A percentile compares a stretch with the other conserved stretches of the same genome.
Evolutionary conservation across 2,329 filamentous ascomycete genomes (phyloP).

Genomic region (Neophaeococcomyces mojaviensis): DNA sequence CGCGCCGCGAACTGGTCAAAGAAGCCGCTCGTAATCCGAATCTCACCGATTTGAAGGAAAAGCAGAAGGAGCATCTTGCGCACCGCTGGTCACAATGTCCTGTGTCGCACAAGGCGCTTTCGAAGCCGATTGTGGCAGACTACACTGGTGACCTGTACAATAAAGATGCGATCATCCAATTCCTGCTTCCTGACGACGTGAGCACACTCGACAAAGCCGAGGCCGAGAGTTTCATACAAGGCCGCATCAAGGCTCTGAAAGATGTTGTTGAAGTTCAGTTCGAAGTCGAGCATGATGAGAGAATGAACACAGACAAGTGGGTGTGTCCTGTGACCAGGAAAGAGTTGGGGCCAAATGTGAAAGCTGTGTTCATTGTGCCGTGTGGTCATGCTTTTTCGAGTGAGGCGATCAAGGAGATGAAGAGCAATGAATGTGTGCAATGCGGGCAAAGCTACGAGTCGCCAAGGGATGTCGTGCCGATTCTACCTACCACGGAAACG

Average conservation of each 20-base stretch:
- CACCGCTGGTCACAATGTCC: conserved; percentile 85
- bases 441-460: conserved; percentile 68
- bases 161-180: conserved; percentile 78
- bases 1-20: conserved; percentile 90
- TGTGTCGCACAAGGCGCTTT: conserved; percentile 69
- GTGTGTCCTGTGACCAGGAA: conserved; percentile 85
- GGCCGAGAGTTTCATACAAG: conserved; percentile 54
- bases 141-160: conserved; percentile 81
- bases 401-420: conserved; percentile 73
- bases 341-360: conserved; percentile 69
- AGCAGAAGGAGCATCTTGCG: conserved; percentile 72
- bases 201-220: conserved; percentile 50
- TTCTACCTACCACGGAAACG: conserved; percentile 62
- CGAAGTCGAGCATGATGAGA: conserved; percentile 40
- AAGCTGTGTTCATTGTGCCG: conserved; percentile 81
- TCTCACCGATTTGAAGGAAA: conserved; percentile 79
- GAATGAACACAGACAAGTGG: conserved; percentile 46
- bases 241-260: conserved; percentile 66
- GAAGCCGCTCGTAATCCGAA: conserved; percentile 78
- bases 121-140: conserved; percentile 74
- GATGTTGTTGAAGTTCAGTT: conserved; percentile 86
- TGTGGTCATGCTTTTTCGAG: conserved; percentile 94
- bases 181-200: conserved; percentile 50
- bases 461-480: conserved; percentile 67
- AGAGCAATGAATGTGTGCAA: conserved; percentile 47